These are phyloP conservation scores for Globisporangium paddicum DNA, from an alignment of 352 stramenopile genomes.

Conservation along the genomic window DNA sequence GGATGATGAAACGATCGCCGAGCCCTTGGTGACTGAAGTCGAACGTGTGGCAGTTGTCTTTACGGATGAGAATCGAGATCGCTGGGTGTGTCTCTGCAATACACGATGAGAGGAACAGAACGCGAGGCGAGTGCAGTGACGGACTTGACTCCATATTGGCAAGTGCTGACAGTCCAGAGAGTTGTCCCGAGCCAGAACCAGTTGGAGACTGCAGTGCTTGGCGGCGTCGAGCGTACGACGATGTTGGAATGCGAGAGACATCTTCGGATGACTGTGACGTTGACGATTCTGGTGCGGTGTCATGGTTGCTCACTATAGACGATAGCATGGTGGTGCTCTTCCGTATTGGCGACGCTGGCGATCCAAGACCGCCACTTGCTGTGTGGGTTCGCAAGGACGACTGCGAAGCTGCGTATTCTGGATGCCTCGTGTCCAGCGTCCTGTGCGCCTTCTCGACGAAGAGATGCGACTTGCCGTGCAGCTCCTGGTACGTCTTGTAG, in stretches of 20 bases:
- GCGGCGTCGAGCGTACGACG: background rate
- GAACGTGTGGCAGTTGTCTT: slow-evolving; percentile 34
- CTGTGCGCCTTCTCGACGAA: slow-evolving; percentile 33
- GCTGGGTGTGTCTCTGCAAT: slow-evolving; percentile 39
- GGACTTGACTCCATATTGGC: slow-evolving; percentile 10
- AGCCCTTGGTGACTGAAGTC: slow-evolving; percentile 66
- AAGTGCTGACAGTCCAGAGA: background rate
- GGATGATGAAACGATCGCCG: slow-evolving; percentile 51
- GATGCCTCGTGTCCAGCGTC: background rate
- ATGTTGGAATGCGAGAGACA: background rate
- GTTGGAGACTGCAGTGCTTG: slow-evolving; percentile 15
- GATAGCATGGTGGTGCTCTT: background rate
- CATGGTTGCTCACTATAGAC: slow-evolving; percentile 6
- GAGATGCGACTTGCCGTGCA: slow-evolving; percentile 53
- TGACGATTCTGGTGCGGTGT: background rate
- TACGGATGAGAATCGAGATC: slow-evolving; percentile 41
- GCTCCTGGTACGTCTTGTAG: slow-evolving; percentile 52
- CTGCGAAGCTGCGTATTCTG: background rate
- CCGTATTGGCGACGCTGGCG: background rate
- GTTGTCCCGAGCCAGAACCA: background rate
- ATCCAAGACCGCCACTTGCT: slow-evolving; percentile 9
- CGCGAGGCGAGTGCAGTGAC: slow-evolving; percentile 39
- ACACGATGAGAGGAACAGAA: slow-evolving; percentile 43
- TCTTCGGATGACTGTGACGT: background rate
- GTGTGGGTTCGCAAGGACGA: slow-evolving; percentile 11